Conservation (phyloP, 805 yeast genomes). For the Saccharomyces kudriavzevii region DNA sequence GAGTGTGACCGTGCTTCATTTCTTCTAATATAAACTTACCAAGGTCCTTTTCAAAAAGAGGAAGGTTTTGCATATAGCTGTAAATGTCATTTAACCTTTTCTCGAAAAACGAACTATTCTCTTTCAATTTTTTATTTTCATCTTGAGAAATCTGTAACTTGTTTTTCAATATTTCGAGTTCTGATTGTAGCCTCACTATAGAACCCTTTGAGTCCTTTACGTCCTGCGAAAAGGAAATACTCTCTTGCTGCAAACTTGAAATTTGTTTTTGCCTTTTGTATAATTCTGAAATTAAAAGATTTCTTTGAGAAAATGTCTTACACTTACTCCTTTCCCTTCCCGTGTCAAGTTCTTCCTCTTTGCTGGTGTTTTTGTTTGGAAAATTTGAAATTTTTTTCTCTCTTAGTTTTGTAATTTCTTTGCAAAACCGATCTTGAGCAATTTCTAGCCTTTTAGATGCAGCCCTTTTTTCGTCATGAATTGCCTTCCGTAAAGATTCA, state of each 20-base stretch:
- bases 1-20: not conserved
- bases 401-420: not conserved
- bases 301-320: not conserved
- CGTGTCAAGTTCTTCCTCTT: not conserved
- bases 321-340: not conserved
- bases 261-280: not conserved
- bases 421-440: not conserved
- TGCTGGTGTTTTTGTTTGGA: not conserved
- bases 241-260: not conserved
- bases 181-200: not conserved
- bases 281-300: not conserved
- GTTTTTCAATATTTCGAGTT: not conserved
- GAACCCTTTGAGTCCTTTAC: not conserved
- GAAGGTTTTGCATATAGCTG: not conserved
- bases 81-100: not conserved
- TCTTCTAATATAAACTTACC: not conserved
- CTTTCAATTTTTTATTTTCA: not conserved
- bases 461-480: not conserved
- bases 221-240: not conserved
- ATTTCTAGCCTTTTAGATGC: not conserved
- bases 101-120: not conserved
- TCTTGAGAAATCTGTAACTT: not conserved
- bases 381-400: not conserved
- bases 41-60: not conserved
- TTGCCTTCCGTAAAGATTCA: not conserved